Base-by-base conservation (phyloP, 345 rosid species). In the Populus euphratica region DNA sequence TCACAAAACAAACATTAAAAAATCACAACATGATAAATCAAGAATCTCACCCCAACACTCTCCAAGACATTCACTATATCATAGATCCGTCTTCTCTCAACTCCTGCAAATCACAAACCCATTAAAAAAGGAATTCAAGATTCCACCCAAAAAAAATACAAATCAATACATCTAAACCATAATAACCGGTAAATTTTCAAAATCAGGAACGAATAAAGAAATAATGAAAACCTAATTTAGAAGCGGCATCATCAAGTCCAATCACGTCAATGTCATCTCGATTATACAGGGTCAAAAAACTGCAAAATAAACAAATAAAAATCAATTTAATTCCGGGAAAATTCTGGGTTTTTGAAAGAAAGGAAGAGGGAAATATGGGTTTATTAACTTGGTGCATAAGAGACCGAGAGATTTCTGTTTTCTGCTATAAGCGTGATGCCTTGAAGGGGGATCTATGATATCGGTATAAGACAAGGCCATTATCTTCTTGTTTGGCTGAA, bases 401-500 rank as follows among this genome's bases (percentile, higher is more conserved):
- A 94, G 97, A 29, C 97, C 97, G 13, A 94, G 93, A 39, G 98
- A 94, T 77, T 94, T 94, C 86, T 93, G 91, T 76, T 94, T 94
- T 31, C 97, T 85, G 78, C 94, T 91, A 56, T 94, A 94, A 8
- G 85, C 59, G 52, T 86, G 87, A 81, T 88, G 98, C 11, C 87
- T 62, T 23, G 29, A 59, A n/a, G 64, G n/a, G 16, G 64, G 64
- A 23, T 59, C 27, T 59, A 59, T 59, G n/a, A 59, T 59, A 23
- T 59, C 64, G 11, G 29, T 9, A 25, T 23, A 59, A 10, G 64
- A 59, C 64, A n/a, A 59, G 4, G 64, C 64, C 64, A 59, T 59
- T 59, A n/a, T 59, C 64, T 59, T 59, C 25, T 56, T n/a, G 2
- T 20, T 20, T n/a, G 64, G 27, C 14, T 59, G 64, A 25, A 59